Evolutionary conservation across 305 asterid genomes (phyloP).

Genomic region (Withania somnifera): DNA sequence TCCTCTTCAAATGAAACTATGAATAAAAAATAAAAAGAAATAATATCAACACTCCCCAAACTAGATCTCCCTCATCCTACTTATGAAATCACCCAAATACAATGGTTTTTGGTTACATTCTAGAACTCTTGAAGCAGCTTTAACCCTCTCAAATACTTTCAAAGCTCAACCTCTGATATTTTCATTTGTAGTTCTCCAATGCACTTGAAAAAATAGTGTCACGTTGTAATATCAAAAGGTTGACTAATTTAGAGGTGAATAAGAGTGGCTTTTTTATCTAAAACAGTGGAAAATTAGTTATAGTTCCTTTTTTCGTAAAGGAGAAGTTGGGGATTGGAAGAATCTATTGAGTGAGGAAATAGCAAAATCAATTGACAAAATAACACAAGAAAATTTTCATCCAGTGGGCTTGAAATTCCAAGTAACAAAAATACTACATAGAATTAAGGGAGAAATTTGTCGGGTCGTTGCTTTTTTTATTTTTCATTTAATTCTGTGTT

Average conservation of each 20-base stretch:
- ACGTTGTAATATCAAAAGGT: neutral
- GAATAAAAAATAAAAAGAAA: neutral
- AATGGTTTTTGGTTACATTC: conserved; percentile 1
- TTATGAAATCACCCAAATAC: neutral
- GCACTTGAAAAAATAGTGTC: neutral
- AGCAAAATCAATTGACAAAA: neutral
- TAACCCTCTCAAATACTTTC: neutral
- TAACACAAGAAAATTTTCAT: neutral
- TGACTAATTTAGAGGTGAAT: neutral
- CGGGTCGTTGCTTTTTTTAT: too few species aligned
- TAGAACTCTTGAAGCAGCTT: neutral
- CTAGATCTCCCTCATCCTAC: neutral
- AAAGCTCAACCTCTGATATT: neutral
- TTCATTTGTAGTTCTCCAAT: neutral
- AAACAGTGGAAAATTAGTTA: neutral
- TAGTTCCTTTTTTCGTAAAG: neutral
- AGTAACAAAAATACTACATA: neutral
- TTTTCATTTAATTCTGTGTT: neutral
- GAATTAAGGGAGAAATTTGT: neutral
- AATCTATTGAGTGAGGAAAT: neutral
- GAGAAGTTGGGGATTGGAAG: neutral
- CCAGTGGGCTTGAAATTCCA: neutral
- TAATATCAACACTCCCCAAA: neutral
- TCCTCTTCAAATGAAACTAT: neutral
- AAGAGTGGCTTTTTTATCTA: neutral